Evolutionary conservation across 371 early-diverging fungal genomes (phyloP), one percentile per base, ranked within the genome.

Genomic region (Thermomucor indicae-seudaticae): DNA sequence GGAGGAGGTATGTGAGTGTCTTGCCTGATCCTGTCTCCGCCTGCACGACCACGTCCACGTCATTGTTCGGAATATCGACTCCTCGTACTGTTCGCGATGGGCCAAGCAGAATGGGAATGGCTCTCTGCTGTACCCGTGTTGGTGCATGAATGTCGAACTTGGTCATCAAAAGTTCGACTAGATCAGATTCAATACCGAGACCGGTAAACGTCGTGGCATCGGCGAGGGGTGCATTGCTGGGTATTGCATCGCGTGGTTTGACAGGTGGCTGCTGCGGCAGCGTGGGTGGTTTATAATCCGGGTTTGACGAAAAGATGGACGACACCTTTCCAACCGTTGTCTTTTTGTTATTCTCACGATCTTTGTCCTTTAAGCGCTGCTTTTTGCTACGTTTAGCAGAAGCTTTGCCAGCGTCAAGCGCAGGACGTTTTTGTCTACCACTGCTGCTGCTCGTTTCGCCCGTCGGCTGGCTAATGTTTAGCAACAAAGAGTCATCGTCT

Each of bases 11-110:
- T 1, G 98, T 85, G 24, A 98, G 74, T 0, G 99, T 99, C 66
- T 99, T 99, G 29, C 99, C 99, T 7, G 96, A 94, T 30, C 99
- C 99, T 6, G 98, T 99, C 53, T 92, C 88, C 1, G 99, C 92
- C 60, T 96, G 93, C 27, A 97, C 85, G 24, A 97, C 84, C 11
- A 90, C 82, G 74, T 97, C 97, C 0, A 72, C 62, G 51, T 85
- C 83, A 30, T 71, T 53, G 38, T 67, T 56, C 55, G 52, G 55
- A 37, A 51, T 62, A 53, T 65, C 51, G 8, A 57, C 53, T 16
- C 46, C 51, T 8, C 41, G 54, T 24, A 62, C 64, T 14, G 52
- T 56, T 24, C 51, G 47, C 20, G 65, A 56, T 29, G 81, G 81
- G 35, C 80, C 81, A 1, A 85, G 53, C 22, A 88, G 53, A 5